Base-by-base conservation (phyloP, 441 rosid genomes). In the Cnidoscolus chayamansa region DNA sequence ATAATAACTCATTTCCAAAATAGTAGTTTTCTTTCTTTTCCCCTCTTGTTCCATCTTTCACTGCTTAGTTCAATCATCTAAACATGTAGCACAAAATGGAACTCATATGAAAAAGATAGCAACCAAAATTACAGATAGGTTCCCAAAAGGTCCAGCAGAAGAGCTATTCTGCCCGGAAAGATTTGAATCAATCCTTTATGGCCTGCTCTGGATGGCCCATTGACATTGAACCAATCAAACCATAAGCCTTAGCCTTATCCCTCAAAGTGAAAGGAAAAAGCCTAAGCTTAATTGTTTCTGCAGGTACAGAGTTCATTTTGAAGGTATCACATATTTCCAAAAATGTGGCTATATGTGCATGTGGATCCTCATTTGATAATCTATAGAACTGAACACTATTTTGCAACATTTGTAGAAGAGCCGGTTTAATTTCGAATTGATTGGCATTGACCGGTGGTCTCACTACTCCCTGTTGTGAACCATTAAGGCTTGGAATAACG, bases 111-210 rank as follows among this genome's bases (percentile, higher is more conserved):
- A 57, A 32, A 68, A 25, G 62, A 63, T 60, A 72, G 55, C 53
- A 73, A 78, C 64, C 78, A 80, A 40, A 68, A 76, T 51, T 85
- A 94, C 97, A 35, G 90, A 77, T 40, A 87, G 75, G 76, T 88
- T 82, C 0, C 88, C 76, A 71, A 90, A 86, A 78, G 81, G 81
- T 58, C 96, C 96, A 48, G 95, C 85, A 10, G 96, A 95, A 0
- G 92, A 88, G 86, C 90, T 94, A 70, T 84, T 90, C 84, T 89
- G 98, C 69, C 92, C 86, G 67, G 80, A 78, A 57, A 88, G 86
- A 72, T 57, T 82, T 0, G 95, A 85, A 63, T 79, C 83, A 59
- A 75, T 71, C 31, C 81, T 76, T 76, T 83, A 25, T 86, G 35
- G 76, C 72, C 65, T 68, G 87, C 45, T 72, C 74, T n/a, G 74